These are phyloP conservation scores for Lepidium africanum DNA, from an alignment of 345 rosid genomes.

Conservation along the genomic window DNA sequence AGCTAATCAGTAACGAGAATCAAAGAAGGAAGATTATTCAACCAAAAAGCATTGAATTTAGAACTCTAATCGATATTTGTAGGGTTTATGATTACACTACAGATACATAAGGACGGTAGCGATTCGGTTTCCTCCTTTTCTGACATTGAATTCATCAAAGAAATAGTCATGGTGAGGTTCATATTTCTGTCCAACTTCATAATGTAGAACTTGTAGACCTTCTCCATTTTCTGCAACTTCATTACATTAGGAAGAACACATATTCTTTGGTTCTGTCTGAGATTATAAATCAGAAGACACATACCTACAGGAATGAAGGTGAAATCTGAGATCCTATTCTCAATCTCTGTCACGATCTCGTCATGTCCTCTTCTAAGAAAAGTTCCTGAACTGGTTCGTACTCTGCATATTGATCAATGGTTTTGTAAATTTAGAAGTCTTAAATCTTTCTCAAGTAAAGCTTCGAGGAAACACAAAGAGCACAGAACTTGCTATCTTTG, in stretches of 20 bases:
- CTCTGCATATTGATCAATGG: slow-evolving; percentile 24
- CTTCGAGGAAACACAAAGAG: neutral
- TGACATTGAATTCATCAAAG: slow-evolving; percentile 58
- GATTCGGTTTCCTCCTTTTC: slow-evolving; percentile 78
- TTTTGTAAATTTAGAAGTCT: neutral
- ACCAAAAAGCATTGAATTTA: too few relatives aligned
- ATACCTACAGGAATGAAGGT: slow-evolving; percentile 45
- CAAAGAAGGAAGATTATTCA: neutral
- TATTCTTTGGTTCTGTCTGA: neutral
- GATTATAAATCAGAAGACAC: neutral
- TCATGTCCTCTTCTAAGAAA: slow-evolving; percentile 73
- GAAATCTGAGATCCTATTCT: slow-evolving; percentile 78
- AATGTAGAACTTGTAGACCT: slow-evolving; percentile 86
- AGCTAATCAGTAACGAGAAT: slow-evolving; percentile 26
- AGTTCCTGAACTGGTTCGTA: slow-evolving; percentile 79
- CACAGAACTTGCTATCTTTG: slow-evolving; percentile 62
- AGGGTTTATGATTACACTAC: slow-evolving; percentile 37
- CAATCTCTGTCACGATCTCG: slow-evolving; percentile 56
- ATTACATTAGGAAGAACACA: neutral
- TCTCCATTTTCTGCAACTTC: slow-evolving; percentile 68
- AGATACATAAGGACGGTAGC: slow-evolving; percentile 95
- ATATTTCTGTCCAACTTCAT: slow-evolving; percentile 86
- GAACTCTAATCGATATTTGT: neutral
- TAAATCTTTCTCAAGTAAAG: neutral
- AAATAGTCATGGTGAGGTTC: slow-evolving; percentile 94